Percentiles rank a stretch among this genome's conserved stretches.
These are phyloP conservation scores for Agrostemma githago DNA, from an alignment of 148 eudicot species.

Conservation along the genomic window DNA sequence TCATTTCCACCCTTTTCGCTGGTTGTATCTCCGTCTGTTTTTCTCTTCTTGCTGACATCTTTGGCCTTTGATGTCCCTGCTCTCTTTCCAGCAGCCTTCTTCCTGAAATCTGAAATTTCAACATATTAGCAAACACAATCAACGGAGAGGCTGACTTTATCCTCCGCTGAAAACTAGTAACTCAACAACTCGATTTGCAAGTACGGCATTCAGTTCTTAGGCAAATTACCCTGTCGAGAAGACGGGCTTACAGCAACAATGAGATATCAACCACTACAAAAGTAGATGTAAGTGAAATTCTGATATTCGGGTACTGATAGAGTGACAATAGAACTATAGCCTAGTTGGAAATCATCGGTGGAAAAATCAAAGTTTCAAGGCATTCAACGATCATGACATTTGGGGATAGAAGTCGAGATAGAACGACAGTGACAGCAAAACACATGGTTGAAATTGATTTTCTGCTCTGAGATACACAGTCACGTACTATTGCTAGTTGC, in stretches of 20 bases:
- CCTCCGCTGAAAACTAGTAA: neutral
- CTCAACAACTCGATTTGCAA: neutral
- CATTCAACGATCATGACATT: neutral
- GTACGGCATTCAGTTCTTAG: neutral
- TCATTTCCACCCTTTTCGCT: conserved; percentile 30
- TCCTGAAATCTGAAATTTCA: conserved; percentile 43
- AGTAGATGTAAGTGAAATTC: neutral
- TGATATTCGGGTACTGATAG: neutral
- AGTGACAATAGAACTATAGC: no score
- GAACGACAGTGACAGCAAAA: neutral
- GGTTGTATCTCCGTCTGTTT: conserved; percentile 28
- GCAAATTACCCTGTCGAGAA: neutral
- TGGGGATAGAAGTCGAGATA: neutral
- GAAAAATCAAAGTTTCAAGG: neutral
- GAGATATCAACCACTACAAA: neutral
- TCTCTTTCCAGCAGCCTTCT: conserved; percentile 51
- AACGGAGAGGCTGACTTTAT: no score
- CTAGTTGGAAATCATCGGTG: neutral
- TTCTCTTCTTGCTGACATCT: conserved; percentile 44
- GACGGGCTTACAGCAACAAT: neutral
- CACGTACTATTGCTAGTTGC: neutral
- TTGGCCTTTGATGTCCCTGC: conserved; percentile 49
- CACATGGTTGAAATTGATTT: neutral
- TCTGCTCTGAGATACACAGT: neutral
- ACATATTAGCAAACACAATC: neutral